phyloP scores from a whole-genome alignment of 768 basidiomycete genomes.

The Calocera viscosa region DNA sequence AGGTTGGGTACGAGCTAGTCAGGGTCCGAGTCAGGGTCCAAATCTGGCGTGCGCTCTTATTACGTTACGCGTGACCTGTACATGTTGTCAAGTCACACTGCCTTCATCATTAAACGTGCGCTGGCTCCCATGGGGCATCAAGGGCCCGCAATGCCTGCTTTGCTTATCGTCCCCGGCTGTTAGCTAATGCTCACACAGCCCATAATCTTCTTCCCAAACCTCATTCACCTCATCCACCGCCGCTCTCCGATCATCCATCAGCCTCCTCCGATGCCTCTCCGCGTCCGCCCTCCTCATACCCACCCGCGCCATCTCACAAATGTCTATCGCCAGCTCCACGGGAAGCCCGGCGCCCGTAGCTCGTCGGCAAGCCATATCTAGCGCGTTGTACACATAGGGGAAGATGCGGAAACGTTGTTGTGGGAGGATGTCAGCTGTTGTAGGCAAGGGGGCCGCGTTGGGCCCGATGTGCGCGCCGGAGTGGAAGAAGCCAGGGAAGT shows the following conservation, averaged over 20 bases:
- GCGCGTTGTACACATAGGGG: not conserved
- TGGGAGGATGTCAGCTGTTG: conserved; percentile 9
- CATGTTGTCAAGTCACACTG: too few species aligned
- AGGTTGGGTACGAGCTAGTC: too few species aligned
- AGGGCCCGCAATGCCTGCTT: too few species aligned
- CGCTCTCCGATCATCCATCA: conserved; percentile 10
- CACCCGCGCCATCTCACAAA: not conserved
- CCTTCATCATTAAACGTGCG: too few species aligned
- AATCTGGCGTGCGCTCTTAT: too few species aligned
- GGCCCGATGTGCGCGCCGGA: not conserved
- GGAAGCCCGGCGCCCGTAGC: not conserved
- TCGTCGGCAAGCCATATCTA: conserved; percentile 9
- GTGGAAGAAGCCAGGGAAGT: conserved; percentile 10
- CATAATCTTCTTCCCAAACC: conserved; percentile 8
- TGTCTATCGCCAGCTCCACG: conserved; percentile 5
- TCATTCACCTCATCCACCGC: not conserved
- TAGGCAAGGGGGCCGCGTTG: not conserved
- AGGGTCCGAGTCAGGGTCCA: too few species aligned
- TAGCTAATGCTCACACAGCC: conserved; percentile 14
- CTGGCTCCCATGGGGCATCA: too few species aligned
- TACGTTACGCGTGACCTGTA: too few species aligned
- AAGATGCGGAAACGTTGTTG: conserved; percentile 10
- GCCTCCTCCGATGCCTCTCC: conserved; percentile 6
- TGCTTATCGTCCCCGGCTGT: too few species aligned
- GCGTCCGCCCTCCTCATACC: conserved; percentile 9